Percentiles rank a stretch among this genome's conserved stretches.
phyloP scores from a whole-genome alignment of 2,329 filamentous ascomycete species.

The Seiridium unicorne region DNA sequence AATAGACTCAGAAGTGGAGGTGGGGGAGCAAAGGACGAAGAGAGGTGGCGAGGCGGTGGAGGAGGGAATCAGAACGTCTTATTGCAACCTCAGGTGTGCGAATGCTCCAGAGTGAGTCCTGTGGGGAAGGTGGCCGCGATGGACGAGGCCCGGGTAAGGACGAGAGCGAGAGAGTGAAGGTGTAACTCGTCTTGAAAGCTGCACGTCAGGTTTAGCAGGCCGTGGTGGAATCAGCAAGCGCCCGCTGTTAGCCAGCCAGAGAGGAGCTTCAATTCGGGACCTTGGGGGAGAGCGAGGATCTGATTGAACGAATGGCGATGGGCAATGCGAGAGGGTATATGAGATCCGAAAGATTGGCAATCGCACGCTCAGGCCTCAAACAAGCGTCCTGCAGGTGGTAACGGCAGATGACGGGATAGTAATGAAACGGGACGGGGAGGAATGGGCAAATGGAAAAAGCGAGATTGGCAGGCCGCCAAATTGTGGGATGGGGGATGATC shows the following conservation, averaged over 20 bases:
- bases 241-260: slow-evolving; percentile 18
- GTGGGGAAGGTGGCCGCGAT: slow-evolving; percentile 23
- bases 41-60: slow-evolving; percentile 28
- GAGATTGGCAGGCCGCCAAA: not conserved
- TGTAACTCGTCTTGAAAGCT: slow-evolving; percentile 18
- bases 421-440: not conserved
- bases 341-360: slow-evolving; percentile 15
- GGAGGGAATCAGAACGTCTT: slow-evolving; percentile 29
- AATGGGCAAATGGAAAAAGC: not conserved
- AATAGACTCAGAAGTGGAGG: slow-evolving; percentile 10
- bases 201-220: slow-evolving; percentile 25
- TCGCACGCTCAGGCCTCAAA: slow-evolving; percentile 23
- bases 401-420: not conserved
- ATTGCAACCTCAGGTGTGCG: slow-evolving; percentile 20
- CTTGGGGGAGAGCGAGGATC: not conserved
- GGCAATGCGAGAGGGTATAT: slow-evolving; percentile 7
- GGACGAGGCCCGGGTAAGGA: slow-evolving; percentile 13
- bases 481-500: not conserved
- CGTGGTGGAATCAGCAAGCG: slow-evolving; percentile 22
- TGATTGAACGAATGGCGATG: not conserved
- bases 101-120: slow-evolving; percentile 2
- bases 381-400: slow-evolving; percentile 11
- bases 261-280: slow-evolving; percentile 2
- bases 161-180: not conserved
- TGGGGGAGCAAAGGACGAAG: slow-evolving; percentile 16